Conservation (phyloP, 2,329 filamentous ascomycete genomes). For the Xylariales sp. region DNA sequence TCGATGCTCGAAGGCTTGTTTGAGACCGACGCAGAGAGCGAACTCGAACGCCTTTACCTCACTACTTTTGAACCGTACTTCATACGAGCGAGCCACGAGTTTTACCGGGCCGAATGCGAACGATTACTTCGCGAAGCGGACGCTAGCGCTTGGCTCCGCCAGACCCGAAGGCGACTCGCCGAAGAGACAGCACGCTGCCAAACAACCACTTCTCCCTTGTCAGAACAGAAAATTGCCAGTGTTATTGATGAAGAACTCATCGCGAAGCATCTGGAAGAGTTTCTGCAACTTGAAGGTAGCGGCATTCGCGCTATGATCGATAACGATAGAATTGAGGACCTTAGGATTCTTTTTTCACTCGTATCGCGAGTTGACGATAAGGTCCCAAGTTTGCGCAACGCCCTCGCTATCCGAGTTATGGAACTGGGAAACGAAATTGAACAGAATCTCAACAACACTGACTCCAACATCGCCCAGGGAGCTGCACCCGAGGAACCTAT, state of each 20-base stretch:
- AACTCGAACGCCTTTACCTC: slow-evolving; percentile 84
- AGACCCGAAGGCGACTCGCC: slow-evolving; percentile 76
- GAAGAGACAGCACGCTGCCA: slow-evolving; percentile 87
- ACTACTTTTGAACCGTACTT: slow-evolving; percentile 85
- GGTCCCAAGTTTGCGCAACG: slow-evolving; percentile 75
- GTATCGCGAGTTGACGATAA: slow-evolving; percentile 80
- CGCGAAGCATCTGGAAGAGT: slow-evolving; percentile 78
- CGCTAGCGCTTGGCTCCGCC: slow-evolving; percentile 82
- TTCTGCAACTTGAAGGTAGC: slow-evolving; percentile 85
- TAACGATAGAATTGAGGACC: slow-evolving; percentile 82
- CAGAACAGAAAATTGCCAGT: slow-evolving; percentile 76
- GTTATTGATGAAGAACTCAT: slow-evolving; percentile 89
- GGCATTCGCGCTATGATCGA: slow-evolving; percentile 92
- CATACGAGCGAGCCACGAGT: slow-evolving; percentile 74
- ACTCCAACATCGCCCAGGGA: slow-evolving; percentile 58
- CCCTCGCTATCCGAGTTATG: slow-evolving; percentile 79
- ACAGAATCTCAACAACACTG: slow-evolving; percentile 67
- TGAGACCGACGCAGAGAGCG: slow-evolving; percentile 80
- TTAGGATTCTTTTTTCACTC: slow-evolving; percentile 83
- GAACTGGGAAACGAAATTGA: slow-evolving; percentile 88
- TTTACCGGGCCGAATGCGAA: slow-evolving; percentile 82
- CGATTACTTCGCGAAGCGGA: slow-evolving; percentile 81
- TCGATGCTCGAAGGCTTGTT: slow-evolving; percentile 93
- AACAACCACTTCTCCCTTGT: slow-evolving; percentile 80
- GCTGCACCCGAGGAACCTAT: slow-evolving; percentile 54